Percentiles rank a stretch among this genome's conserved stretches.
Evolutionary conservation across 163 green algal species (phyloP).

Genomic region (Chlorella variabilis): DNA sequence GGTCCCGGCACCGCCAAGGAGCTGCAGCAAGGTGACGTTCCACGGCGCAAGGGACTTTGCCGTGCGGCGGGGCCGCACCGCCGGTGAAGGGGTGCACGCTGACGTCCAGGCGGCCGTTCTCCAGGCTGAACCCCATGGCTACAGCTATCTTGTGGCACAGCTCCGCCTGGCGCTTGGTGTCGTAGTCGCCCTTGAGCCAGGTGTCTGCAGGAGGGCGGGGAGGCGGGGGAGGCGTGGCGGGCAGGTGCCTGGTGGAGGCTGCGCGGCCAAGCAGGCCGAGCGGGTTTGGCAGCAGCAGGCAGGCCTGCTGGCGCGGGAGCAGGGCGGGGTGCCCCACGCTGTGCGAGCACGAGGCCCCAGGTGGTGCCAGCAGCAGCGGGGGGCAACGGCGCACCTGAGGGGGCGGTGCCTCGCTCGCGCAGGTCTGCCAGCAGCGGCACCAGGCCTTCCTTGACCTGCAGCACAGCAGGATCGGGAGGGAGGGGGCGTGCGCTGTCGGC

Average conservation of each 20-base stretch:
- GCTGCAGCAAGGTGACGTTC: too few species aligned
- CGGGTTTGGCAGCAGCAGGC: too few species aligned
- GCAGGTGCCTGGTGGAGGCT: neutral
- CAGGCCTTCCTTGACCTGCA: constrained; percentile 73
- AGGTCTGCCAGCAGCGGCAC: constrained; percentile 77
- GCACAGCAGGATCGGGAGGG: neutral
- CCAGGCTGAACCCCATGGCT: constrained; percentile 78
- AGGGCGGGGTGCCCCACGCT: too few species aligned
- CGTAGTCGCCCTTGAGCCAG: constrained; percentile 68
- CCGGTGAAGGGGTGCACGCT: constrained; percentile 92
- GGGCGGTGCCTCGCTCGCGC: constrained; percentile 52
- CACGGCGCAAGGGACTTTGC: too few species aligned
- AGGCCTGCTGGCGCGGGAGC: too few species aligned
- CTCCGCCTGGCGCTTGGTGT: constrained; percentile 35
- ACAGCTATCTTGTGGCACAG: constrained; percentile 65
- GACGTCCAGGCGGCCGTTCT: constrained; percentile 83
- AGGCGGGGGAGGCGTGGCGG: neutral
- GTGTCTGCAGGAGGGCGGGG: constrained; percentile 16
- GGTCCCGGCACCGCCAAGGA: too few species aligned
- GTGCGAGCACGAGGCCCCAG: too few species aligned
- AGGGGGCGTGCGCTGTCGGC: too few species aligned
- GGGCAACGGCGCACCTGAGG: constrained; percentile 25
- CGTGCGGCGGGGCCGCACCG: too few species aligned
- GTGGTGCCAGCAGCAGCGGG: too few species aligned
- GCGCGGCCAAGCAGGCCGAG: too few species aligned